Base-by-base conservation (phyloP, 2,329 filamentous ascomycete genomes). In the Periconia digitata region DNA sequence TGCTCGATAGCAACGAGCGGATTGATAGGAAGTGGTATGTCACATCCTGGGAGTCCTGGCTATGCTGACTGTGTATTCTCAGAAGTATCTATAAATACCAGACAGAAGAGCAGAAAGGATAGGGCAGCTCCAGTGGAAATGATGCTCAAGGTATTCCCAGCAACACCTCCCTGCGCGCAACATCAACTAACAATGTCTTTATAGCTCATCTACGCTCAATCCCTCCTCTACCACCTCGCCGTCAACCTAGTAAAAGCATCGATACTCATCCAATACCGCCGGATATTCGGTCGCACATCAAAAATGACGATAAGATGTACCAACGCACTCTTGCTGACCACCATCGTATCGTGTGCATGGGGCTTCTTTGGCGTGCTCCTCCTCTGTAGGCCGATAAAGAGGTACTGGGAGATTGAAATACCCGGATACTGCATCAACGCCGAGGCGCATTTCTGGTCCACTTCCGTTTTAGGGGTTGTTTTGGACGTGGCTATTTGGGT, bases 211-310 rank as follows among this genome's bases (percentile, higher is more conserved):
- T 63, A 67, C 43, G 55, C 59, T 8, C 60, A 65, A 35, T 63
- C 59, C 15, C 53, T 67, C 21, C 42, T 69, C 45, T 71, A 67
- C 49, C 63, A 67, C n/a, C 46, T 63, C 22, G 49, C 59, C 7
- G 60, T 63, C 42, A 68, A 70, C 49, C 45, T 68, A 2, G 56
- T 66, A 44, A 71, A 70, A 50, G 46, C 56, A 1, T 65, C 67
- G 2, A 69, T 72, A 42, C 40, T 63, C 18, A 46, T 63, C 17
- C 63, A 71, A 45, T 71, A 70, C 48, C 37, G 64, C 2, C 58
- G 51, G 1, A 46, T 70, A 40, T 69, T 70, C 46, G 50, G 51
- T 12, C 43, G 49, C 2, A 34, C 51, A 1, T 36, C 16, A 3
- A 43, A 17, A 4, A 37, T 43, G 18, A 46, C 58, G 12, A 45